Evolutionary conservation across 176 grass and related monocot species (phyloP).

Genomic region (Chrysopogon serrulatus): DNA sequence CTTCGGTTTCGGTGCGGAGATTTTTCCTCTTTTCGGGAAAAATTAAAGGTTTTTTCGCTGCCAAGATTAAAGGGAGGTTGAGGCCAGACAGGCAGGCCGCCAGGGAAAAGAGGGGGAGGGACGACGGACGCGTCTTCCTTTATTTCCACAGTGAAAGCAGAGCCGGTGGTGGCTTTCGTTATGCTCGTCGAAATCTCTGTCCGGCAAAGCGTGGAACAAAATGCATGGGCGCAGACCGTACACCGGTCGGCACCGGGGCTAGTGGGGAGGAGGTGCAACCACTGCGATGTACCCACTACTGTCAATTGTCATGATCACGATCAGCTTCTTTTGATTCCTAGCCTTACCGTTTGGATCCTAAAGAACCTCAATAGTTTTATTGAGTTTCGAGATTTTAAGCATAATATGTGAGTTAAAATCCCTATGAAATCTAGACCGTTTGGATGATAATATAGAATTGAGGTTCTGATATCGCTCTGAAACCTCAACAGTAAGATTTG

Average conservation of each 20-base stretch:
- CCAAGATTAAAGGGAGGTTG: not conserved
- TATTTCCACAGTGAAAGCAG: not conserved
- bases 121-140: not conserved
- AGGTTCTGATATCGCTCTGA: no score
- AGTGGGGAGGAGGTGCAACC: slow-evolving; percentile 1
- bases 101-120: not conserved
- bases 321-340: not conserved
- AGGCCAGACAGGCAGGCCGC: no score
- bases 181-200: slow-evolving; percentile 25
- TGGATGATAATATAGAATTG: no score
- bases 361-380: no score
- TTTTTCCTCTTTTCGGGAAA: not conserved
- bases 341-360: not conserved
- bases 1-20: not conserved
- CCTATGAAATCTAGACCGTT: no score
- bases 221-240: slow-evolving; percentile 24
- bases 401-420: no score
- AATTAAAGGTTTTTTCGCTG: not conserved
- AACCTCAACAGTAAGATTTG: no score
- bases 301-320: not conserved
- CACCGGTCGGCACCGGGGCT: not conserved
- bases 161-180: slow-evolving; percentile 10
- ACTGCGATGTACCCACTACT: not conserved
- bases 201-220: slow-evolving; percentile 20
- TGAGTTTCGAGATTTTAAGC: no score